Evolutionary conservation across 2,329 filamentous ascomycete genomes (phyloP).

Genomic region (Penicillium sp.): DNA sequence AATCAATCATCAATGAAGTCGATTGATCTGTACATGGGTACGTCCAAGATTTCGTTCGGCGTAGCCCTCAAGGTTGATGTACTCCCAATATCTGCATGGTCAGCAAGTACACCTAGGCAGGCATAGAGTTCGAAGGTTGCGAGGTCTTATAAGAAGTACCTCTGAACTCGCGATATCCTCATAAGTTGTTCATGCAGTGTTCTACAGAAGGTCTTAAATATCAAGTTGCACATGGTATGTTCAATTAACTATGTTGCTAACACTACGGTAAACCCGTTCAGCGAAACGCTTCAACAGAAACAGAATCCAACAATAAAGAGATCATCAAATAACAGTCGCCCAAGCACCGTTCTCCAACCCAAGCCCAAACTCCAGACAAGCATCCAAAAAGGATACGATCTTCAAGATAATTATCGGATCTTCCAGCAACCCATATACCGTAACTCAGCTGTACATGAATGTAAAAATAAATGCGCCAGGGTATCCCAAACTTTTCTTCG

Average conservation of each 20-base stretch:
- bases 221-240: conserved; percentile 2
- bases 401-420: conserved; percentile 21
- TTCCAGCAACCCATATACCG: conserved; percentile 22
- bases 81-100: no score
- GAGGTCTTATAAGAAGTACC: no score
- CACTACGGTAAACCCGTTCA: background rate
- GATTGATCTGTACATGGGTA: no score
- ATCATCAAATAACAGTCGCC: conserved; percentile 11
- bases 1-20: no score
- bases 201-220: background rate
- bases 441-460: conserved; percentile 28
- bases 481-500: conserved; percentile 11
- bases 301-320: background rate
- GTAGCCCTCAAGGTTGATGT: no score
- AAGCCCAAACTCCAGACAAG: conserved; percentile 19
- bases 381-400: conserved; percentile 11
- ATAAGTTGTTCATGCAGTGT: background rate
- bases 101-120: no score
- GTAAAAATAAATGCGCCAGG: conserved; percentile 16
- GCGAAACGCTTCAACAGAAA: background rate
- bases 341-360: conserved; percentile 14
- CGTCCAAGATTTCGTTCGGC: no score
- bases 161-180: no score
- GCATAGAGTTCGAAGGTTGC: no score
- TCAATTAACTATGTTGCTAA: conserved; percentile 6